These are phyloP conservation scores for Aspergillus intermedius DNA, from an alignment of 2,329 filamentous ascomycete genomes.

Conservation along the genomic window DNA sequence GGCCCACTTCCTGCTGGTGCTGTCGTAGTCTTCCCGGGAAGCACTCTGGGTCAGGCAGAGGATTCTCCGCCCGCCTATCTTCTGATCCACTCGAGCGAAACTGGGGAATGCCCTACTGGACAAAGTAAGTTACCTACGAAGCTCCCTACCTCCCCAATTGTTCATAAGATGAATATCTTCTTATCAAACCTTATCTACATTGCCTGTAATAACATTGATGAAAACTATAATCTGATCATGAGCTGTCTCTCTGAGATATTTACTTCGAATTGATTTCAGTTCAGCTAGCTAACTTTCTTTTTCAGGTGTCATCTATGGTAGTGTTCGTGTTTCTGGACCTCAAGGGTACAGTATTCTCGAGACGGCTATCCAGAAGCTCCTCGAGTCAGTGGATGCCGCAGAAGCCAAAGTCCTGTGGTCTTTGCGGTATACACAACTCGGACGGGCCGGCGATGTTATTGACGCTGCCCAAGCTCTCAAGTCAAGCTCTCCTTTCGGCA, in stretches of 20 bases:
- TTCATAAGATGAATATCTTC: conserved; percentile 76
- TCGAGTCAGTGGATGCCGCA: conserved; percentile 27
- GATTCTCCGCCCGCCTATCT: conserved; percentile 49
- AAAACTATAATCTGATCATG: conserved; percentile 75
- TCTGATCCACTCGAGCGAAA: conserved; percentile 77
- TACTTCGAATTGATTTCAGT: conserved; percentile 12
- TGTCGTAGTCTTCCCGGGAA: conserved; percentile 35
- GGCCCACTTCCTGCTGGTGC: conserved; percentile 67
- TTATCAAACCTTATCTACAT: conserved; percentile 97
- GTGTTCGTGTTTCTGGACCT: conserved; percentile 32
- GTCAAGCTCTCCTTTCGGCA: conserved; percentile 28
- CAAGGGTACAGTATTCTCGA: conserved; percentile 37
- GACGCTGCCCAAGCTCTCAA: conserved; percentile 6
- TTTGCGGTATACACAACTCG: conserved; percentile 46
- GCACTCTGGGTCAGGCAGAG: conserved; percentile 21
- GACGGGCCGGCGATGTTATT: conserved; percentile 12
- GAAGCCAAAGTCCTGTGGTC: conserved; percentile 45
- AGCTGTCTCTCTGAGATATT: conserved; percentile 23
- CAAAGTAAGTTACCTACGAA: conserved; percentile 67
- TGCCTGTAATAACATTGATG: conserved; percentile 93
- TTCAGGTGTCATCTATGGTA: conserved; percentile 55
- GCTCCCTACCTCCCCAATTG: conserved; percentile 11
- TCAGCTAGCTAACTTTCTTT: conserved; percentile 29
- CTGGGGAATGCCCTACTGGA: conserved; percentile 78
- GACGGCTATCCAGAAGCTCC: conserved; percentile 33